These are phyloP conservation scores for Termitomyces sp. DNA, from an alignment of 768 basidiomycete genomes.

Conservation along the genomic window DNA sequence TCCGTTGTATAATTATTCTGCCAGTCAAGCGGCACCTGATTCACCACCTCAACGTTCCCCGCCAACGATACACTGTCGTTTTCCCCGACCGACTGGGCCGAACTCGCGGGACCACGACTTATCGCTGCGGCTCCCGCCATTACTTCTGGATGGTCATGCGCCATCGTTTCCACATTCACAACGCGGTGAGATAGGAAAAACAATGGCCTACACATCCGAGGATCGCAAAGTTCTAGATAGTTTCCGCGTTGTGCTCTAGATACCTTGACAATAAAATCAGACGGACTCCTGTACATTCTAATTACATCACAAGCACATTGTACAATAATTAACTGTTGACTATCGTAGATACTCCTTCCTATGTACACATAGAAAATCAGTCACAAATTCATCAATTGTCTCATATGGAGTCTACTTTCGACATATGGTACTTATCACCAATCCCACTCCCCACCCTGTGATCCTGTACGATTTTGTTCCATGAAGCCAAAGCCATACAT, in stretches of 20 bases:
- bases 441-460: no score
- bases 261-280: background rate
- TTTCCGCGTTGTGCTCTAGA: constrained; percentile 46
- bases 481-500: background rate
- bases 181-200: constrained; percentile 14
- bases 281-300: background rate
- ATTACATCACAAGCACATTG: background rate
- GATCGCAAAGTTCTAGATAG: constrained; percentile 54
- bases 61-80: constrained; percentile 6
- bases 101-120: constrained; percentile 1
- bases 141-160: constrained; percentile 5
- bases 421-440: background rate
- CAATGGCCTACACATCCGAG: constrained; percentile 36
- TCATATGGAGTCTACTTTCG: background rate
- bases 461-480: background rate
- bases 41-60: constrained; percentile 2
- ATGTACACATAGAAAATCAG: no score
- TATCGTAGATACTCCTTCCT: background rate
- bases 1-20: constrained; percentile 14
- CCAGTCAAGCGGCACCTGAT: no score
- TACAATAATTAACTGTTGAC: background rate
- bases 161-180: constrained; percentile 21
- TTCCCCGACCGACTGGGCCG: constrained; percentile 6
- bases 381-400: background rate
- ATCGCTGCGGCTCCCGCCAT: constrained; percentile 15